phyloP scores from a whole-genome alignment of 2,329 filamentous ascomycete species.

The Tolypocladium ovalisporum region DNA sequence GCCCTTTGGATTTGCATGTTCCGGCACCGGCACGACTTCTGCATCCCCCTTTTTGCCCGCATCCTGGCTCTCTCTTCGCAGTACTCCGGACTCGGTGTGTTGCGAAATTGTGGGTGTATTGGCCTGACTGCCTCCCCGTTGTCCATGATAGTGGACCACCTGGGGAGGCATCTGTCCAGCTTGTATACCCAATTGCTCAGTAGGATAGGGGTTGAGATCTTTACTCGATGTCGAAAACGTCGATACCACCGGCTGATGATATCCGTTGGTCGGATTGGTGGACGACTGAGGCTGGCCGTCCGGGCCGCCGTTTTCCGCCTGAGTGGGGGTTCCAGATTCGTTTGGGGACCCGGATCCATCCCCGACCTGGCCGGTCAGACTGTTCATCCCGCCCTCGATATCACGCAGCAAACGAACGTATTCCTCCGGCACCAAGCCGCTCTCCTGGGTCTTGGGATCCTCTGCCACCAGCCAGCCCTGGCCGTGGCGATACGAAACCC shows the following conservation, averaged over 20 bases:
- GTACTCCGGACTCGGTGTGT: conserved; percentile 35
- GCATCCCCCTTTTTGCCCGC: conserved; percentile 26
- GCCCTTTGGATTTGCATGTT: conserved; percentile 12
- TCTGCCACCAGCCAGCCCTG: conserved; percentile 97
- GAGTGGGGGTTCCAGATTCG: conserved; percentile 50
- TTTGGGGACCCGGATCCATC: conserved; percentile 42
- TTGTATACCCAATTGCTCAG: conserved; percentile 51
- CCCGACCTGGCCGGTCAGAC: conserved; percentile 50
- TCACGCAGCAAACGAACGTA: conserved; percentile 88
- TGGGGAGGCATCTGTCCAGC: conserved; percentile 53
- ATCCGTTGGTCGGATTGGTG: conserved; percentile 44
- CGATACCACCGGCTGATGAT: conserved; percentile 56
- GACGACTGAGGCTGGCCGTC: conserved; percentile 37
- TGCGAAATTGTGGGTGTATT: conserved; percentile 50
- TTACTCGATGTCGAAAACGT: conserved; percentile 62
- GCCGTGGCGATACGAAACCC: conserved; percentile 90
- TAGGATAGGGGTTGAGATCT: conserved; percentile 57
- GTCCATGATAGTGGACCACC: conserved; percentile 57
- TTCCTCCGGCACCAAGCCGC: conserved; percentile 88
- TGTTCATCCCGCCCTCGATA: conserved; percentile 81
- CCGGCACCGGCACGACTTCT: conserved; percentile 23
- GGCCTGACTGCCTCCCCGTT: conserved; percentile 55
- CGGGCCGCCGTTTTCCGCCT: conserved; percentile 40
- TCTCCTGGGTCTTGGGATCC: conserved; percentile 88
- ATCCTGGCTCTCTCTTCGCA: conserved; percentile 40